Percentiles rank a stretch among this genome's conserved stretches.
Evolutionary conservation across 805 yeast genomes (phyloP).

Genomic region (Metschnikowia proteae): DNA sequence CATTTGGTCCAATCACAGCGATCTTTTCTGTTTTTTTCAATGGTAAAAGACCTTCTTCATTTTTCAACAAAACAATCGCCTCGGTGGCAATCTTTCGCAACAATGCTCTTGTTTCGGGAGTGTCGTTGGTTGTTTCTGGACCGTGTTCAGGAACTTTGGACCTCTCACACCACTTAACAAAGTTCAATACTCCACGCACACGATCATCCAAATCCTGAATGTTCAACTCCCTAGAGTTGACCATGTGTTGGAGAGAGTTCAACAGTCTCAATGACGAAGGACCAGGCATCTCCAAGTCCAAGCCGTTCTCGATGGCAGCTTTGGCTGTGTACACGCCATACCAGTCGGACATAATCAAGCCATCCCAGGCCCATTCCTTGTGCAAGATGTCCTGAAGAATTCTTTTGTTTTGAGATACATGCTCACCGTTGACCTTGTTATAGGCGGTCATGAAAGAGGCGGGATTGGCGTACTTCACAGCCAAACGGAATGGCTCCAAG

Average conservation of each 20-base stretch:
- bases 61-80: conserved; percentile 54
- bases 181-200: conserved; percentile 25
- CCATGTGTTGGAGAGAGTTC: conserved; percentile 21
- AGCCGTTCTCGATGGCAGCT: conserved; percentile 25
- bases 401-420: conserved; percentile 24
- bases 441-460: conserved; percentile 31
- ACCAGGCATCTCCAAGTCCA: conserved; percentile 37
- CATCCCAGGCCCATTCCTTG: conserved; percentile 32
- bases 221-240: conserved; percentile 25
- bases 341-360: conserved; percentile 36
- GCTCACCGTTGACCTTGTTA: conserved; percentile 31
- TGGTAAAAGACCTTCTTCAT: conserved; percentile 47
- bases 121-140: conserved; percentile 23
- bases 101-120: conserved; percentile 22
- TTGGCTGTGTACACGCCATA: conserved; percentile 29
- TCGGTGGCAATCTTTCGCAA: conserved; percentile 32
- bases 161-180: conserved; percentile 22
- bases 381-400: conserved; percentile 24
- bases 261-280: conserved; percentile 23
- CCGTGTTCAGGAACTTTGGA: conserved; percentile 23
- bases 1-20: conserved; percentile 61
- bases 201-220: conserved; percentile 25
- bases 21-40: conserved; percentile 37
- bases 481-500: conserved; percentile 32
- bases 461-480: conserved; percentile 29